Base-by-base conservation (phyloP, 2,329 filamentous ascomycete species). In the Piedraia hortae region DNA sequence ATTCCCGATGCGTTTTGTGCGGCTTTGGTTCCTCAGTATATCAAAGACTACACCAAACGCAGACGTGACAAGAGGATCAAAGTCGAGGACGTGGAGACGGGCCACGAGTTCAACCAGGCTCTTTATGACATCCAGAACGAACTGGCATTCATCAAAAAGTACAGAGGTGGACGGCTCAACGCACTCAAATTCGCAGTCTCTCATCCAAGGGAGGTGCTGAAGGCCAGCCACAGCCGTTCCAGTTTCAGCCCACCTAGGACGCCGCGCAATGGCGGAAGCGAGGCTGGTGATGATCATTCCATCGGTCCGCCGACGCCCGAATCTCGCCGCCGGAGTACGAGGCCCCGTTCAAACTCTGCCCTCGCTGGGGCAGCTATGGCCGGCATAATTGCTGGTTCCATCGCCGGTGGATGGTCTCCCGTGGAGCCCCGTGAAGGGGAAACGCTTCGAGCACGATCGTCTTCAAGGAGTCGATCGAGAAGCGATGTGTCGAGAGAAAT, bases 101-200 rank as follows among this genome's bases (percentile, higher is more conserved):
- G 41, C n/a, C 50, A 47, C 28, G 42, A 53, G 20, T 80, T 73
- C 51, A 74, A 73, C 11, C 56, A 66, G 29, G 63, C 67, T 2
- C 52, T 85, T 22, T 57, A 62, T 18, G 72, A 82, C 31, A 64
- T 88, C 33, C 62, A 69, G 18, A 68, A 82, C 36, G 73, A 85
- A 42, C 63, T 88, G 20, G 62, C 65, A 24, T 85, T 77, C 49
- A 56, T 85, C 37, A 72, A 71, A 47, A 66, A 58, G 33, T 59
- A 82, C 47, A 77, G 73, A 47, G 75, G 75, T 32, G 75, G 74
- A 17, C 70, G 74, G 28, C 48, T 88, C 27, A 80, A 77, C 50
- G 69, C 71, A 38, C 53, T 88, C 33, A 75, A 67, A 45, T 82
- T 77, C 42, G 66, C 67, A 26, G 63, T 82, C 29, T 54, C 66